phyloP scores from a whole-genome alignment of 495 filamentous ascomycete genomes.

The Oleoguttula mirabilis region DNA sequence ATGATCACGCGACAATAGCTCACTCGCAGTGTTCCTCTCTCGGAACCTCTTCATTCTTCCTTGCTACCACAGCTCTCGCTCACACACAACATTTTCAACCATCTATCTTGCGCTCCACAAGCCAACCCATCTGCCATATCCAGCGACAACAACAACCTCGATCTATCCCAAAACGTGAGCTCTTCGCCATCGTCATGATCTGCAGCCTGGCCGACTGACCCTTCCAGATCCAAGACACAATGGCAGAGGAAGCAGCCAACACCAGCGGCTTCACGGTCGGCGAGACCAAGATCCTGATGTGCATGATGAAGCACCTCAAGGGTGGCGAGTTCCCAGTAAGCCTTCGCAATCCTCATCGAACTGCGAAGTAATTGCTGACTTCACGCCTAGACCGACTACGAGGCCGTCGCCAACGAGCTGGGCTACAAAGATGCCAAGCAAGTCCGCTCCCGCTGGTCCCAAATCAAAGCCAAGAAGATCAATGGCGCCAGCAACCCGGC shows the following conservation, averaged over 20 bases:
- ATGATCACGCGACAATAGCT: too few species aligned
- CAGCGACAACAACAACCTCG: too few species aligned
- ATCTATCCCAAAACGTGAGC: too few species aligned
- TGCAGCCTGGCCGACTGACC: too few species aligned
- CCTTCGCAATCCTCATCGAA: neutral
- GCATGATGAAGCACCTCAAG: slow-evolving; percentile 13
- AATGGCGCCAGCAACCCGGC: neutral
- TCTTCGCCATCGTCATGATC: too few species aligned
- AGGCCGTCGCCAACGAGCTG: slow-evolving; percentile 8
- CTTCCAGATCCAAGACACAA: too few species aligned
- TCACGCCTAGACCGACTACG: slow-evolving; percentile 8
- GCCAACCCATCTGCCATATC: too few species aligned
- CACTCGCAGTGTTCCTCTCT: too few species aligned
- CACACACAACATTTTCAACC: too few species aligned
- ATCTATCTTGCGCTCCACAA: too few species aligned
- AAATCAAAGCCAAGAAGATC: slow-evolving; percentile 19
- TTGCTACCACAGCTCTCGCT: too few species aligned
- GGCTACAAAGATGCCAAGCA: slow-evolving; percentile 7
- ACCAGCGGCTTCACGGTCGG: slow-evolving; percentile 5
- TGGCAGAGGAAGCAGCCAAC: neutral
- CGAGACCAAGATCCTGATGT: slow-evolving; percentile 14
- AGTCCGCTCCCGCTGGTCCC: slow-evolving; percentile 4
- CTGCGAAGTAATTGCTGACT: neutral
- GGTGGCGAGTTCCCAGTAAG: slow-evolving; percentile 1
- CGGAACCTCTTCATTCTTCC: too few species aligned